A percentile compares a stretch with the other conserved stretches of the same genome.
These are phyloP conservation scores for Isoetes engelmannii DNA, from an alignment of 83 land plant genomes.

Conservation along the genomic window DNA sequence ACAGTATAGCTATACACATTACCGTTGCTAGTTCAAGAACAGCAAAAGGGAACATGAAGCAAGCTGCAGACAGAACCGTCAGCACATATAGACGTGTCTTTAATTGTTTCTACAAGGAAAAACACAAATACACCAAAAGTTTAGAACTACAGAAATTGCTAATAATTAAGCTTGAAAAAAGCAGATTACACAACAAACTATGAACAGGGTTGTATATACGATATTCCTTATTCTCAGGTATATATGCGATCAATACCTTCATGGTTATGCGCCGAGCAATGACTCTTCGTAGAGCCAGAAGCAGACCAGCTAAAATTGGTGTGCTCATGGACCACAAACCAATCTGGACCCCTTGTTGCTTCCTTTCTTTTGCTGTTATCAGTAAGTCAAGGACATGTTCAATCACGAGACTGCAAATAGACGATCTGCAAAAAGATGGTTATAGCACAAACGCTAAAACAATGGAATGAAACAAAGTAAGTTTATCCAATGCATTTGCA, in stretches of 20 bases:
- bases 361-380: slow-evolving; percentile 32
- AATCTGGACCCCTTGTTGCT: slow-evolving; percentile 32
- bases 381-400: slow-evolving; percentile 37
- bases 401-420: not conserved
- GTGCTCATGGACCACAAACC: slow-evolving; percentile 56
- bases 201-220: no score
- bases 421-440: no score
- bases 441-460: no score
- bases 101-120: slow-evolving; percentile 49
- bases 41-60: slow-evolving; percentile 89
- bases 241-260: slow-evolving; percentile 40
- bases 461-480: no score
- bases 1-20: not conserved
- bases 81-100: slow-evolving; percentile 85
- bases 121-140: slow-evolving; percentile 8
- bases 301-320: slow-evolving; percentile 67
- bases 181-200: no score
- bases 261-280: slow-evolving; percentile 89
- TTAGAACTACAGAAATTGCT: no score
- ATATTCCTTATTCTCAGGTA: no score
- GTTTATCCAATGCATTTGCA: not conserved
- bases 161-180: no score
- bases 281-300: slow-evolving; percentile 78
- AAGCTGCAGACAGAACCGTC: slow-evolving; percentile 77
- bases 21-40: slow-evolving; percentile 66